Percentiles rank a stretch among this genome's conserved stretches.
These are phyloP conservation scores for Heliosperma pusillum DNA, from an alignment of 148 eudicot genomes.

Conservation along the genomic window DNA sequence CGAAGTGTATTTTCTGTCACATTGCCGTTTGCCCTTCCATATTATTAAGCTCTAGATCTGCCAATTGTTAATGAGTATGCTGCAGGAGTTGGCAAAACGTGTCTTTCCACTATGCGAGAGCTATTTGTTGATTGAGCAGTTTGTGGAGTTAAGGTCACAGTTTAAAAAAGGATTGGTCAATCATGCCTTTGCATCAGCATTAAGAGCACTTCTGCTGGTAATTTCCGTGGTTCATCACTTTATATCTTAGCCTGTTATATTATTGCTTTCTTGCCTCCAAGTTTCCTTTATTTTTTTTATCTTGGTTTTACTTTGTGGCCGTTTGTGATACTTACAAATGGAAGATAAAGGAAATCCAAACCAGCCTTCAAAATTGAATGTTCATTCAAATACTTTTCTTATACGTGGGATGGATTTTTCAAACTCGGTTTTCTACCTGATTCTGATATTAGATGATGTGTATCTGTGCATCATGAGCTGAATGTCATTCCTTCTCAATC, in stretches of 20 bases:
- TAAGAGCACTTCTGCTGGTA: constrained; percentile 83
- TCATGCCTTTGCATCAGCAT: constrained; percentile 97
- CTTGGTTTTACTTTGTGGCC: background rate
- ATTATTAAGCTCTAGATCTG: background rate
- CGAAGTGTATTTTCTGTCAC: background rate
- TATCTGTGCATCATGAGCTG: background rate
- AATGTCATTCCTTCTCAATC: background rate
- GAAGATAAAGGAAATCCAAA: background rate
- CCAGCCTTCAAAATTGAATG: constrained; percentile 1
- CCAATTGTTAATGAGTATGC: constrained; percentile 9
- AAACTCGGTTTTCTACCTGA: background rate
- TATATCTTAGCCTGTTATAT: background rate
- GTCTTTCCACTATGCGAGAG: constrained; percentile 85
- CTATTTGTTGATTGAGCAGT: constrained; percentile 68
- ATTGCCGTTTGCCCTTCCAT: background rate
- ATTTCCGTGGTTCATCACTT: constrained; percentile 13
- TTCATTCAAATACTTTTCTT: background rate
- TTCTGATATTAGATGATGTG: background rate
- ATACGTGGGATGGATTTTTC: background rate
- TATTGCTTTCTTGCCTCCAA: too few relatives aligned
- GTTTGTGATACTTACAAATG: background rate
- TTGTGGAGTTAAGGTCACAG: constrained; percentile 90
- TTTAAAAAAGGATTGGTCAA: constrained; percentile 94
- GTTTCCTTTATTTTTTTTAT: background rate
- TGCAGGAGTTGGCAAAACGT: constrained; percentile 83